Percentiles rank a stretch among this genome's conserved stretches.
Evolutionary conservation across 768 basidiomycete genomes (phyloP).

Genomic region (Gloeopeniophorella convolvens): DNA sequence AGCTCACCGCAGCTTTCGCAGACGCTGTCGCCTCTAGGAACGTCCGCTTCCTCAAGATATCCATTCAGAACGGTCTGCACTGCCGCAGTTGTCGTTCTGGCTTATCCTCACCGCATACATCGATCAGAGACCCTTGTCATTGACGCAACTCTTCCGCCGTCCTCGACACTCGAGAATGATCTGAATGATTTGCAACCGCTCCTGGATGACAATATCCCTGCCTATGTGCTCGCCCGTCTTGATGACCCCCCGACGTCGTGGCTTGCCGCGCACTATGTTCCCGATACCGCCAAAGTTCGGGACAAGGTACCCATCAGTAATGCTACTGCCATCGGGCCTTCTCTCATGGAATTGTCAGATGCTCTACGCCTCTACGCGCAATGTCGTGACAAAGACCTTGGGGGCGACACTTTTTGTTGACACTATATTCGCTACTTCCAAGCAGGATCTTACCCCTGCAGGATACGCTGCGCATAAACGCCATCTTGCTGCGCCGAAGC

Average conservation of each 20-base stretch:
- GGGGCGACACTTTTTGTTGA: slow-evolving; percentile 69
- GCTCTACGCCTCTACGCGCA: slow-evolving; percentile 80
- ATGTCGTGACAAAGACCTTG: slow-evolving; percentile 61
- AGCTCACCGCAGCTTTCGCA: slow-evolving; percentile 54
- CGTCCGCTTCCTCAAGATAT: slow-evolving; percentile 70
- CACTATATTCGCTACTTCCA: slow-evolving; percentile 72
- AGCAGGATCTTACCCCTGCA: slow-evolving; percentile 55
- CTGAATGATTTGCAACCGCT: slow-evolving; percentile 50
- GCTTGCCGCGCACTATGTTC: slow-evolving; percentile 75
- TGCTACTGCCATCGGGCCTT: background rate
- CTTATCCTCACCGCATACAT: slow-evolving; percentile 25
- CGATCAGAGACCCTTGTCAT: slow-evolving; percentile 61
- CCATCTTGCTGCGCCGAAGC: slow-evolving; percentile 70
- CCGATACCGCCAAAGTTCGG: slow-evolving; percentile 72
- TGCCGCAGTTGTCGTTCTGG: slow-evolving; percentile 6
- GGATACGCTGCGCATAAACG: slow-evolving; percentile 70
- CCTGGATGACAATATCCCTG: slow-evolving; percentile 54
- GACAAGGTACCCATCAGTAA: slow-evolving; percentile 51
- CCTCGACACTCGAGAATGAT: slow-evolving; percentile 55
- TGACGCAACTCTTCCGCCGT: slow-evolving; percentile 42
- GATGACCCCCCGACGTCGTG: slow-evolving; percentile 59
- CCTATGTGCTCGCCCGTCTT: slow-evolving; percentile 67
- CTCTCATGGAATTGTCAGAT: slow-evolving; percentile 42
- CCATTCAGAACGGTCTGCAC: slow-evolving; percentile 64
- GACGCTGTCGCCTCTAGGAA: slow-evolving; percentile 43